phyloP scores from a whole-genome alignment of 106 monocot species.

The Acorus gramineus region DNA sequence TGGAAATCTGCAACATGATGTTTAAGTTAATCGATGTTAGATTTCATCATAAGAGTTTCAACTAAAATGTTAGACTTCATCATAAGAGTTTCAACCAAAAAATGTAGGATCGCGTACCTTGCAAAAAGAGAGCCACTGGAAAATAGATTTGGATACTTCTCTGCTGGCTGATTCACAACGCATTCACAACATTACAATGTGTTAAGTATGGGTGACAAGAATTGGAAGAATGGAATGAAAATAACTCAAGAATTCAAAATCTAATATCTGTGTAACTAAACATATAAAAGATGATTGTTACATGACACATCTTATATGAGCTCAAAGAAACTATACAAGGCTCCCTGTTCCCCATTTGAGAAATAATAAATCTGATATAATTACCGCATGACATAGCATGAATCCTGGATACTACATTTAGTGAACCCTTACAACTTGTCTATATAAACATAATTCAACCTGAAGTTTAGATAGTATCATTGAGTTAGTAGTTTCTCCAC shows the following conservation, averaged over 20 bases:
- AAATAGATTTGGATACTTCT: slow-evolving; percentile 26
- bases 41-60: not conserved
- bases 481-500: no score
- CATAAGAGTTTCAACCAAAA: slow-evolving; percentile 2
- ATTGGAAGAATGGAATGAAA: no score
- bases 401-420: no score
- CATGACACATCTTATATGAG: not conserved
- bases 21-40: not conserved
- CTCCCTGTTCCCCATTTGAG: not conserved
- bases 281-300: not conserved
- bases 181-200: not conserved
- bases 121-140: slow-evolving; percentile 16
- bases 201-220: no score
- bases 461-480: no score
- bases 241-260: no score
- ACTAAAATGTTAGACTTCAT: not conserved
- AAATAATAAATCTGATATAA: no score
- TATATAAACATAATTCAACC: no score
- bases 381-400: no score
- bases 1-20: slow-evolving; percentile 37
- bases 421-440: no score
- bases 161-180: slow-evolving; percentile 15
- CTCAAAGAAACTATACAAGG: not conserved
- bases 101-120: slow-evolving; percentile 8
- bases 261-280: no score